Conservation (phyloP, 2,329 filamentous ascomycete genomes). For the Claviceps pusilla region DNA sequence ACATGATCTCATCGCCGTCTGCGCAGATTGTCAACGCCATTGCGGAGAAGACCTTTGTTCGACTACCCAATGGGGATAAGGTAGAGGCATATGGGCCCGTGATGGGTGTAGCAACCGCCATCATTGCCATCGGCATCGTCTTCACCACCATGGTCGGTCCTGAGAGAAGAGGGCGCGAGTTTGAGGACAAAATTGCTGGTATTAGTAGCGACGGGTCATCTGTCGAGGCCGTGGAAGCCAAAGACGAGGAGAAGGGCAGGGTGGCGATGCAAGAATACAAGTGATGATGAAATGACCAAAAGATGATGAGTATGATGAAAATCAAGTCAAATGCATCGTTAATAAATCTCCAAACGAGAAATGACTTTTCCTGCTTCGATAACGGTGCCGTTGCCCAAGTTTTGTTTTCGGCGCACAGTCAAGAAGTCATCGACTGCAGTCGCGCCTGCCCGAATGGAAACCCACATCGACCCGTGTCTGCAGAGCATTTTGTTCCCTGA, state of each 20-base stretch:
- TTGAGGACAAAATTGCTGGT: constrained; percentile 41
- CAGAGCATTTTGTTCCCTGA: no score
- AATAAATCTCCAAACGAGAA: background rate
- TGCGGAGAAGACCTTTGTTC: constrained; percentile 46
- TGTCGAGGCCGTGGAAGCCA: constrained; percentile 15
- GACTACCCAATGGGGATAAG: constrained; percentile 33
- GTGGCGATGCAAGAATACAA: constrained; percentile 6
- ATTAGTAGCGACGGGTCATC: constrained; percentile 12
- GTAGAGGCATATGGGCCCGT: constrained; percentile 59
- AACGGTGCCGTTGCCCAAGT: no score
- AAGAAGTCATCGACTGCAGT: no score
- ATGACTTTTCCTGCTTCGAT: background rate
- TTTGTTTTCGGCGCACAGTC: no score
- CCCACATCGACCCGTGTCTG: no score
- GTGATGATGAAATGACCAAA: background rate
- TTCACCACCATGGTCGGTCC: constrained; percentile 55
- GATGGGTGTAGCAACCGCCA: constrained; percentile 64
- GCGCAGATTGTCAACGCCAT: constrained; percentile 67
- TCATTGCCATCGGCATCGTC: constrained; percentile 56
- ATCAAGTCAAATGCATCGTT: background rate
- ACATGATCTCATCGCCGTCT: constrained; percentile 57
- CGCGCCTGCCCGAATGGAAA: no score
- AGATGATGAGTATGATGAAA: background rate
- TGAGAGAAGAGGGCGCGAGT: constrained; percentile 56
- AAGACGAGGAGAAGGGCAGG: constrained; percentile 18